Base-by-base conservation (phyloP, 257 asterid species). In the Ehretia macrophylla region DNA sequence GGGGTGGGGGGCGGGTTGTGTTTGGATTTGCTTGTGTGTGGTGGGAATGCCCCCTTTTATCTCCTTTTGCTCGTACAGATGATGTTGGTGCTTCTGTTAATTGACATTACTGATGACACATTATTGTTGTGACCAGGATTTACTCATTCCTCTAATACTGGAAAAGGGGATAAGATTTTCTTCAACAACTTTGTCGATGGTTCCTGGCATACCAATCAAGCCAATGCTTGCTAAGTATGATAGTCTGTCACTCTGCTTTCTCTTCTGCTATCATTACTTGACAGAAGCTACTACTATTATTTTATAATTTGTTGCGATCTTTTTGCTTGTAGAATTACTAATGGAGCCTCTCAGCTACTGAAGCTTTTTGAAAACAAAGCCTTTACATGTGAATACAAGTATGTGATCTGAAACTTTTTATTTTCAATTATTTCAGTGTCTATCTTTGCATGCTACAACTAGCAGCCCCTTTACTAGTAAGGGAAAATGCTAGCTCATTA, bases 141-240 rank as follows among this genome's bases (percentile, higher is more conserved):
- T 90, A 59, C 79, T 90, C 56, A 78, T 90, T 64, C 90, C 97
- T 51, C 70, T 80, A 45, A 73, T 90, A 64, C 66, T 90, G 84
- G 88, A 83, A 57, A 90, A 85, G 61, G 96, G 95, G 77, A 72
- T 77, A 70, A 71, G 64, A 42, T 90, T 90, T 83, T 84, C 93
- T 13, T 76, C 90, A 46, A 69, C 80, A 59, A 67, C 80, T 56
- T 69, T 90, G 69, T 81, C 95, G 47, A 84, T 90, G 90, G 80
- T 81, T 68, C 97, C 96, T 47, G 97, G 97, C 66, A 63, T 81
- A 77, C 97, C 97, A 57, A 84, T 90, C 77, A 87, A 83, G 77
- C 97, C 96, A 61, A 90, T 90, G 97, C 96, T 90, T 63, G 97
- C 97, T 27, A 90, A 85, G 97, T 90, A 83, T 51, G 61, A 27